phyloP scores from a whole-genome alignment of 2,329 filamentous ascomycete species.

The Scopulariopsis brevicaulis region DNA sequence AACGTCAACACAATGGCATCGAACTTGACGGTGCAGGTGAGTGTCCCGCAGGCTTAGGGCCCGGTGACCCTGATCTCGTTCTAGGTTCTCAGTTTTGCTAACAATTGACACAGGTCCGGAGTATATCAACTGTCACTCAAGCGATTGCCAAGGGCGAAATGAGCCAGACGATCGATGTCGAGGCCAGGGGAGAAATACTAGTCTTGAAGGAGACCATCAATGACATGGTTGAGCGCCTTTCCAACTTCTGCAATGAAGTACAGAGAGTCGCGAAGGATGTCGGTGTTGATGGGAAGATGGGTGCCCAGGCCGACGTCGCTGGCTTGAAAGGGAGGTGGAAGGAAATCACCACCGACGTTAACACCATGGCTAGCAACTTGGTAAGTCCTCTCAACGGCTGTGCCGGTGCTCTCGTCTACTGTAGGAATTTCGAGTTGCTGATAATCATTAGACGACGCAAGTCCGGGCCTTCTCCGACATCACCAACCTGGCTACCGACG shows the following conservation, averaged over 20 bases:
- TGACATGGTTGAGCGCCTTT: constrained; percentile 93
- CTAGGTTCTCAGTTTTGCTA: constrained; percentile 55
- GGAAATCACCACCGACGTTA: constrained; percentile 94
- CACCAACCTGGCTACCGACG: constrained; percentile 93
- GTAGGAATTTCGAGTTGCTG: constrained; percentile 13
- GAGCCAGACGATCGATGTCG: constrained; percentile 90
- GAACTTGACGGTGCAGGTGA: constrained; percentile 54
- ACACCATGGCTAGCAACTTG: constrained; percentile 72
- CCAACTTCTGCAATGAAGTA: constrained; percentile 92
- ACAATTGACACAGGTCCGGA: constrained; percentile 62
- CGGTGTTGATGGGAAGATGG: constrained; percentile 96
- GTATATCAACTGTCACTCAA: constrained; percentile 88
- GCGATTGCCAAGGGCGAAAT: constrained; percentile 93
- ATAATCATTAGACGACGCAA: constrained; percentile 65
- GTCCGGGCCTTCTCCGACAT: constrained; percentile 97
- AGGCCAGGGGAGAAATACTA: constrained; percentile 89
- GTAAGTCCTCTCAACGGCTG: constrained; percentile 21
- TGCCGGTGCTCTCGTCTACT: background rate
- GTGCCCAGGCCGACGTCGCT: constrained; percentile 88
- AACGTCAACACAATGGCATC: constrained; percentile 72
- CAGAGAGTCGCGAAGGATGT: constrained; percentile 94
- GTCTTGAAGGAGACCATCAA: constrained; percentile 95
- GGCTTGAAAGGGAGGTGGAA: constrained; percentile 94
- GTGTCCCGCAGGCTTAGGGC: constrained; percentile 5
- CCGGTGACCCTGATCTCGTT: constrained; percentile 47